Evolutionary conservation across 176 grass and related monocot species (phyloP).

Genomic region (Phragmites australis): DNA sequence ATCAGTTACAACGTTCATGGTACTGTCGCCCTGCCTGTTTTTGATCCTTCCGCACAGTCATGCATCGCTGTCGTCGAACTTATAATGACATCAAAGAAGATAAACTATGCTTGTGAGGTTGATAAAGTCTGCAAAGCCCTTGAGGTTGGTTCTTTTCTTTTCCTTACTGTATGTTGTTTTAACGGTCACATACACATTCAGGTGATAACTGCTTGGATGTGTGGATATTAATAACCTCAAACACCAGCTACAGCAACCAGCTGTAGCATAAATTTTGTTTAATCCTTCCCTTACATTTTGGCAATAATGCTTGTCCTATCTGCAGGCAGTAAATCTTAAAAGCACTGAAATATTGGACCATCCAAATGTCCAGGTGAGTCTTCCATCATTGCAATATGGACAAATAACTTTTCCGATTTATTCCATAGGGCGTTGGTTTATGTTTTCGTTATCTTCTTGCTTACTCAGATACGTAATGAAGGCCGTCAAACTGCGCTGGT

Average conservation of each 20-base stretch:
- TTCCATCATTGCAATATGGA: constrained; percentile 11
- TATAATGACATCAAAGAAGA: constrained; percentile 96
- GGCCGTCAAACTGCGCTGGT: constrained; percentile 84
- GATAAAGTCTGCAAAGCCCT: constrained; percentile 99
- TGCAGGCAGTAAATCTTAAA: constrained; percentile 95
- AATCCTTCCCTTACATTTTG: not conserved
- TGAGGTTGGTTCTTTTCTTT: constrained; percentile 58
- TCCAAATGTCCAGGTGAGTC: constrained; percentile 76
- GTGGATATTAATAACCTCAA: constrained; percentile 14
- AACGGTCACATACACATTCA: constrained; percentile 12
- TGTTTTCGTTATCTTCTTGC: constrained; percentile 27
- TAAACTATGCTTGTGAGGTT: constrained; percentile 86
- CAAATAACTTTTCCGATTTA: not conserved
- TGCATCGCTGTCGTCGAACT: constrained; percentile 96
- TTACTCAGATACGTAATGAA: constrained; percentile 89
- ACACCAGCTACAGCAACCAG: not conserved
- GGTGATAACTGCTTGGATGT: constrained; percentile 3
- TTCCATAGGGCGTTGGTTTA: constrained; percentile 29
- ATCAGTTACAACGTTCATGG: constrained; percentile 87
- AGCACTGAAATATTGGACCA: constrained; percentile 83
- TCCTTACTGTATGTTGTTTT: constrained; percentile 20
- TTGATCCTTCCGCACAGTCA: constrained; percentile 67
- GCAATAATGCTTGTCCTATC: constrained; percentile 25
- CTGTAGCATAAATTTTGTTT: constrained; percentile 20
- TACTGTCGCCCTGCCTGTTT: constrained; percentile 91